Base-by-base conservation (phyloP, 179 eudicot genomes). In the Spinacia oleracea region DNA sequence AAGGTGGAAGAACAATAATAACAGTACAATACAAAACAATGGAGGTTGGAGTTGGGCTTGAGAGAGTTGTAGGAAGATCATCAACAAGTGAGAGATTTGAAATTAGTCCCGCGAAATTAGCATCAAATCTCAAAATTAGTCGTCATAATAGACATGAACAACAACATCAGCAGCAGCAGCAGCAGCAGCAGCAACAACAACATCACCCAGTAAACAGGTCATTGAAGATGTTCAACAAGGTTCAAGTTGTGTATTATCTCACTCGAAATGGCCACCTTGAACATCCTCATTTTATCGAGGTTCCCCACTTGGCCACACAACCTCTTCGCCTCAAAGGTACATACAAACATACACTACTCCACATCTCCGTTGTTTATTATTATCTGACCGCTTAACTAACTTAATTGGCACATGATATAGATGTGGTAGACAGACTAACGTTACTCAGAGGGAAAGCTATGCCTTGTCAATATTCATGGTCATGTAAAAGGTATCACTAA, bases 391-490 rank as follows among this genome's bases (percentile, higher is more conserved):
- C n/a, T n/a, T n/a, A n/a, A n/a, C n/a, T n/a, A n/a, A n/a, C 31
- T 50, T 4, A 27, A 51, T 55, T 74, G 67, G 51, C 38, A 64
- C 43, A 34, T 34, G 20, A 32, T 78, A 58, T 82, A 94, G 98
- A 94, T 88, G 90, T 94, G 31, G 68, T 85, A 74, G 96, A 94
- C 53, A 83, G 94, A 79, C 84, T 94, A 16, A 75, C 85, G 1
- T 79, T 85, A 32, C 93, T 94, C 3, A 91, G 98, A 86, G 98
- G 98, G 21, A 91, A 87, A 85, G 93, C 87, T 76, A 93, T 94
- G 96, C 96, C 97, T 58, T 86, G 90, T 40, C 92, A 88, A 60
- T 91, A 94, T 72, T 93, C 97, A 35, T 94, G 98, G 98, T 93
- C 98, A 51, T 93, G 96, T 74, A 94, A 94, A 86, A 93, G 98